phyloP scores from a whole-genome alignment of 306 rosid species.

The Sicyos baderoa region DNA sequence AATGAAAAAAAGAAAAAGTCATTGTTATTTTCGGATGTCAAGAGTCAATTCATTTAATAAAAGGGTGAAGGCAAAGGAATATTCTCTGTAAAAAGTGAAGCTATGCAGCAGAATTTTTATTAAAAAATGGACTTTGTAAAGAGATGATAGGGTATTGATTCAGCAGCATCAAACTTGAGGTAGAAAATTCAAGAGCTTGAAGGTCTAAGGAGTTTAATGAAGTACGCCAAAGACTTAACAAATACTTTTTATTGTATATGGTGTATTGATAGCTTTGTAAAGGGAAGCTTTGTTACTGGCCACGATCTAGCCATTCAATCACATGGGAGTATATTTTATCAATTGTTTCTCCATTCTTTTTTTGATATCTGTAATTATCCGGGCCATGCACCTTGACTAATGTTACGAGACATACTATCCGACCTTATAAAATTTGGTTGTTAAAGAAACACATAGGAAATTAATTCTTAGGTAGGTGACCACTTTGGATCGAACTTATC shows the following conservation, averaged over 20 bases:
- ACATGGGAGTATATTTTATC: not conserved
- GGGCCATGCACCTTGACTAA: too few relatives aligned
- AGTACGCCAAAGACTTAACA: not conserved
- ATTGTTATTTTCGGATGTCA: not conserved
- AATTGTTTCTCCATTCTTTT: too few relatives aligned
- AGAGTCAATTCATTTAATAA: not conserved
- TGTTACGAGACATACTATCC: too few relatives aligned
- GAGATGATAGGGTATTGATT: not conserved
- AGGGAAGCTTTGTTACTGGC: not conserved
- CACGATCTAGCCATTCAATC: not conserved
- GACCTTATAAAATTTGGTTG: too few relatives aligned
- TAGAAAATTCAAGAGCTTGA: too few relatives aligned
- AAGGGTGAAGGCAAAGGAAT: not conserved
- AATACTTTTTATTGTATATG: not conserved
- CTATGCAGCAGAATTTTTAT: not conserved
- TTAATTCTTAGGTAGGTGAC: too few relatives aligned
- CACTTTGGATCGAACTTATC: too few relatives aligned
- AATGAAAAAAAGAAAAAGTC: not conserved
- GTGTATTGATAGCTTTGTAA: not conserved
- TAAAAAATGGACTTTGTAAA: not conserved
- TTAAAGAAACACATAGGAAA: too few relatives aligned
- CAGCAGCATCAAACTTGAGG: too few relatives aligned
- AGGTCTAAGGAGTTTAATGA: not conserved
- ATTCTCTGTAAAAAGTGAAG: not conserved
- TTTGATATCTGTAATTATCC: too few relatives aligned